These are phyloP conservation scores for Neurospora sp. DNA, from an alignment of 495 filamentous ascomycete genomes.

Conservation along the genomic window DNA sequence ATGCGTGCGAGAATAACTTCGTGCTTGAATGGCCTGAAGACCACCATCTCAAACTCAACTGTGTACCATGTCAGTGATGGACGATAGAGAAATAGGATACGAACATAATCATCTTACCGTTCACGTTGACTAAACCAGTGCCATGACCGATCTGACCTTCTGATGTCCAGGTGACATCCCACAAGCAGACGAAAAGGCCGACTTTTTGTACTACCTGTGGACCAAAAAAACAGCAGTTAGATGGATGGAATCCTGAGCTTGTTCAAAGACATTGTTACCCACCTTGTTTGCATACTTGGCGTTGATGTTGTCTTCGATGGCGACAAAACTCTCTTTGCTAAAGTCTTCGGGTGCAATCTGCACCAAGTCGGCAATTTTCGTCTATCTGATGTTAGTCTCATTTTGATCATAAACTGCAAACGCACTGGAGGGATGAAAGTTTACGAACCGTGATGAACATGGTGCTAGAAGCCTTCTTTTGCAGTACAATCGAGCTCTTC, in stretches of 20 bases:
- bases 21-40: conserved; percentile 88
- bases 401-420: not conserved
- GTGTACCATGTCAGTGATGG: conserved; percentile 2
- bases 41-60: conserved; percentile 89
- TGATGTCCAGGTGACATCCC: conserved; percentile 73
- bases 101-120: conserved; percentile 44
- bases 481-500: not conserved
- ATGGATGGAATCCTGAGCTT: not conserved
- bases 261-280: conserved; percentile 5
- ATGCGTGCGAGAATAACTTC: conserved; percentile 82
- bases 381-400: conserved; percentile 23
- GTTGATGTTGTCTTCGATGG: conserved; percentile 90
- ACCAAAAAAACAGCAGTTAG: not conserved
- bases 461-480: not conserved
- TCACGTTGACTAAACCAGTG: conserved; percentile 80
- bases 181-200: conserved; percentile 85
- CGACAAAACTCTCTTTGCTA: conserved; percentile 60
- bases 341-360: conserved; percentile 84
- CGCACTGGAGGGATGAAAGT: not conserved
- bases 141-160: conserved; percentile 91
- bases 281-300: conserved; percentile 92
- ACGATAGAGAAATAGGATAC: not conserved
- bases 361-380: conserved; percentile 78
- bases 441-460: conserved; percentile 1
- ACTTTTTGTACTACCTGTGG: conserved; percentile 49